Percentiles rank a stretch among this genome's conserved stretches.
phyloP scores from a whole-genome alignment of 164 flowering plant genomes.

The Litsea cubeba region DNA sequence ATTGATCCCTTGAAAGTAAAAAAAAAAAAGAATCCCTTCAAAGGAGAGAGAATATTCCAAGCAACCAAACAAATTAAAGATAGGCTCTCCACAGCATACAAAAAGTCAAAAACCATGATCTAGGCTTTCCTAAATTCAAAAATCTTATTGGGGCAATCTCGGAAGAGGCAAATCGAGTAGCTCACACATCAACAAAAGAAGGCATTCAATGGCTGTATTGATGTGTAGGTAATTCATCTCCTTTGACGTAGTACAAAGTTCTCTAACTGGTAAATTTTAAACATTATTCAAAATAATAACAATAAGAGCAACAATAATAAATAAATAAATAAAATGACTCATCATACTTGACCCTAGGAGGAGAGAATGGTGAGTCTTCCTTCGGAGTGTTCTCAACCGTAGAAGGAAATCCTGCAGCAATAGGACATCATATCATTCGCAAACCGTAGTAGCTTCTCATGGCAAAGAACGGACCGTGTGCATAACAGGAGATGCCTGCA shows the following conservation, averaged over 20 bases:
- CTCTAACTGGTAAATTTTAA: too few species aligned
- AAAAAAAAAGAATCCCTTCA: too few species aligned
- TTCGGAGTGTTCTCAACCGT: conserved; percentile 45
- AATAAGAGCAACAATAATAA: background rate
- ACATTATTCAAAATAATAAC: background rate
- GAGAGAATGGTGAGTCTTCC: conserved; percentile 58
- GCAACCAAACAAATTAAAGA: too few species aligned
- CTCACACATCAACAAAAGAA: background rate
- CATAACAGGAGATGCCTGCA: too few species aligned
- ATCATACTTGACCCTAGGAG: conserved; percentile 68
- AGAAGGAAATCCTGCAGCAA: conserved; percentile 36
- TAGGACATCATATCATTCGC: conserved; percentile 2
- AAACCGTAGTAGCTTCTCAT: background rate
- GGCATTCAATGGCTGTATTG: background rate
- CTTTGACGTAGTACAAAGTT: background rate
- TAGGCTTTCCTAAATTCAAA: background rate
- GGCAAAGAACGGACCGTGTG: too few species aligned
- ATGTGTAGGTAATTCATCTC: background rate
- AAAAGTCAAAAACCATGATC: background rate
- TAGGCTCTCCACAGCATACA: too few species aligned
- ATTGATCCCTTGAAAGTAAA: too few species aligned
- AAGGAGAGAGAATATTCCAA: too few species aligned
- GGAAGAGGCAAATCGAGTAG: background rate
- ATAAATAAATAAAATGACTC: too few species aligned
- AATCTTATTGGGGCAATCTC: background rate